Conservation (phyloP, 495 filamentous ascomycete species). For the Elaphomyces granulatus region DNA sequence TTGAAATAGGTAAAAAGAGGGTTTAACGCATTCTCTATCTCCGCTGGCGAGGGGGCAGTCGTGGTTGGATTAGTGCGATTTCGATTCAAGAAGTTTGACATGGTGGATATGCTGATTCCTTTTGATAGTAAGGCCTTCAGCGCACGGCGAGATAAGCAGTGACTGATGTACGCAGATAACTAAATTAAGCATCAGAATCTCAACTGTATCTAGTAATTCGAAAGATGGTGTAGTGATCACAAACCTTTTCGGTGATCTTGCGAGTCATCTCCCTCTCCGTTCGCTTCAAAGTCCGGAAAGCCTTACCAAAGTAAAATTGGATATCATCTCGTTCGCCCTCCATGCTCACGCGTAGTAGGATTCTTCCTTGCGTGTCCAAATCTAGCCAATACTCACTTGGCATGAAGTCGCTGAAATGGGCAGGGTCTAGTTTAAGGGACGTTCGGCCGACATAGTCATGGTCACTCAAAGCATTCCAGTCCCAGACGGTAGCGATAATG, state of each 20-base stretch:
- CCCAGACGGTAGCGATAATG: slow-evolving; percentile 95
- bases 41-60: slow-evolving; percentile 47
- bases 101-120: slow-evolving; percentile 57
- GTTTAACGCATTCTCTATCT: slow-evolving; percentile 67
- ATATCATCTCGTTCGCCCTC: slow-evolving; percentile 98
- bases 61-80: slow-evolving; percentile 40
- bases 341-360: slow-evolving; percentile 89
- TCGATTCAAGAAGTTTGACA: slow-evolving; percentile 65
- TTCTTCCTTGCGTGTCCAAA: slow-evolving; percentile 84
- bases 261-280: slow-evolving; percentile 97
- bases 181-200: slow-evolving; percentile 17
- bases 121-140: slow-evolving; percentile 57
- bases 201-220: not conserved
- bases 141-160: slow-evolving; percentile 70
- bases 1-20: slow-evolving; percentile 96
- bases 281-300: slow-evolving; percentile 85
- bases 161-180: slow-evolving; percentile 90
- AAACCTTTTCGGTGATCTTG: slow-evolving; percentile 92
- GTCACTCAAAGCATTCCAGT: slow-evolving; percentile 94
- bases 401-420: slow-evolving; percentile 89
- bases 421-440: slow-evolving; percentile 84
- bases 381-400: slow-evolving; percentile 96
- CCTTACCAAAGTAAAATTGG: slow-evolving; percentile 96
- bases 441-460: slow-evolving; percentile 95
- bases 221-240: slow-evolving; percentile 7